Evolutionary conservation across 2,329 filamentous ascomycete genomes (phyloP), one percentile per base, ranked within the genome.

Genomic region (Colletotrichum noveboracense): DNA sequence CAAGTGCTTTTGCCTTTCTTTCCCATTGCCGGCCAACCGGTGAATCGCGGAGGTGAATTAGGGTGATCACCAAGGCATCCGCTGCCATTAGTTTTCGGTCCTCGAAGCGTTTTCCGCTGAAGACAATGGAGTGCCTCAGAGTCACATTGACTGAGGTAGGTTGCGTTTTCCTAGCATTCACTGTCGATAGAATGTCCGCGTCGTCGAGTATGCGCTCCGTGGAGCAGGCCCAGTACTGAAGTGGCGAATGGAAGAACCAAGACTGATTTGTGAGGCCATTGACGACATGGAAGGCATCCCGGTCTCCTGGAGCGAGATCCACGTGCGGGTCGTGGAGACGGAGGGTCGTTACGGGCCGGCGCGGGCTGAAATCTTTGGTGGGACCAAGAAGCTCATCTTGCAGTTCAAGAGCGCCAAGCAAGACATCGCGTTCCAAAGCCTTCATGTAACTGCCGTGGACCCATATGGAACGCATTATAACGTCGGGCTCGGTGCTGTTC

Each of bases 381-480:
- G 87, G 85, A 9, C 93, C 93, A 14, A 96, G 87, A 4, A 96
- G 86, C 73, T 89, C 88, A 80, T 95, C 88, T 81, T 96, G 94
- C 66, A 96, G 88, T 77, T 92, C 88, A 62, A 96, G 86, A 10
- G 94, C 94, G 58, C 91, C 89, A 36, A 90, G 86, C 60, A 96
- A 86, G 13, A 96, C 89, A 8, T 92, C 87, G 67, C 88, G 88
- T 66, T 94, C 88, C 43, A 96, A 87, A 13, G 94, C 94, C 80
- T 92, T 89, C 93, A 96, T 96, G 81, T 96, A 96, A 82, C 91
- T 93, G 77, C 94, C 94, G 80, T 96, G 94, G 18, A 96, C 89
- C 94, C 94, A 96, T 71, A 95, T 90, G 73, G 94, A 94, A 78
- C 94, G 93, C 91, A 96, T 94, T 71, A 94, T 91, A n/a, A 96